Conservation (phyloP, 768 basidiomycete genomes). For the Rhodotorula paludigena region DNA sequence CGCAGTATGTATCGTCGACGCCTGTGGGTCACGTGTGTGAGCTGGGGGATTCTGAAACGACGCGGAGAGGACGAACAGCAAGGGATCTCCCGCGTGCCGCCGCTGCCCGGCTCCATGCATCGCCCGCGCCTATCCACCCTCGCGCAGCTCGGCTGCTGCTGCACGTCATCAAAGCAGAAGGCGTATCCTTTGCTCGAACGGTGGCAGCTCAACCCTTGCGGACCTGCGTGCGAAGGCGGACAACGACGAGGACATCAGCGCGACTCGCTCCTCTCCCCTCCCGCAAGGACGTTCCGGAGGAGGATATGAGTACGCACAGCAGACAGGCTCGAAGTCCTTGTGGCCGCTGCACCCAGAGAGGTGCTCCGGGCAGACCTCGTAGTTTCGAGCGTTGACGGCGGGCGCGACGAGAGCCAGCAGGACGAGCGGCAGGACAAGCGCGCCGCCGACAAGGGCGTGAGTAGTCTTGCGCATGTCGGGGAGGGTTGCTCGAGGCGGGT, state of each 20-base stretch:
- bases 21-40: not conserved
- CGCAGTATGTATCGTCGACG: not conserved
- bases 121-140: not conserved
- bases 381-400: not conserved
- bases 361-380: not conserved
- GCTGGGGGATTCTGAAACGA: too few relatives aligned
- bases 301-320: not conserved
- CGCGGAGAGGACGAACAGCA: not conserved
- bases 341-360: not conserved
- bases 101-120: too few relatives aligned
- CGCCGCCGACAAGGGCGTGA: not conserved
- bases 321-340: not conserved
- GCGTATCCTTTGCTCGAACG: not conserved
- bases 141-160: conserved; percentile 3
- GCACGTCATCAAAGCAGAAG: not conserved
- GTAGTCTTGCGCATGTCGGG: not conserved
- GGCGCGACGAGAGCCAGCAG: not conserved
- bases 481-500: not conserved
- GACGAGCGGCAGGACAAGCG: not conserved
- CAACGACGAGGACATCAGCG: not conserved
- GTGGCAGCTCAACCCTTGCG: not conserved
- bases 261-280: too few relatives aligned
- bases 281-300: not conserved
- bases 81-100: not conserved
- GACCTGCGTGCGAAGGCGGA: not conserved